These are phyloP conservation scores for Teratosphaeria viscida DNA, from an alignment of 2,329 filamentous ascomycete genomes.

Conservation along the genomic window DNA sequence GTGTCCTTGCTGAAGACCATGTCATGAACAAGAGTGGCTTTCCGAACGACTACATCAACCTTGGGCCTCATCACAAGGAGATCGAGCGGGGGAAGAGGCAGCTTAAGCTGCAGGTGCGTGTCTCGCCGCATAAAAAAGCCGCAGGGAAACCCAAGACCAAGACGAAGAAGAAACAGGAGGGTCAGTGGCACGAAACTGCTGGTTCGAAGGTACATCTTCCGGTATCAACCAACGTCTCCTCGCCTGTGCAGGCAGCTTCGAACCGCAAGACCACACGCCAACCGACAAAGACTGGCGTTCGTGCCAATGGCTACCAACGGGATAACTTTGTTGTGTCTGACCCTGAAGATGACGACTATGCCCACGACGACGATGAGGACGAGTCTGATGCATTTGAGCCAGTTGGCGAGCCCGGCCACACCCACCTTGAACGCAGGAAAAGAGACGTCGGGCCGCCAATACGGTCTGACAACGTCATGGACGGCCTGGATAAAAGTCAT, in stretches of 20 bases:
- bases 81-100: slow-evolving; percentile 35
- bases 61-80: slow-evolving; percentile 35
- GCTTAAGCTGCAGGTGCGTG: slow-evolving; percentile 45
- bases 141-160: slow-evolving; percentile 21
- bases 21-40: slow-evolving; percentile 45
- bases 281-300: slow-evolving; percentile 18
- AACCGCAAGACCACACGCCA: slow-evolving; percentile 24
- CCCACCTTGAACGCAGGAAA: slow-evolving; percentile 8
- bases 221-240: slow-evolving; percentile 57
- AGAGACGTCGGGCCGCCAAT: slow-evolving; percentile 48
- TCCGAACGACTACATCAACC: slow-evolving; percentile 59
- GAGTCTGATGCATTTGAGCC: slow-evolving; percentile 42
- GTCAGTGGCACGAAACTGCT: slow-evolving; percentile 21
- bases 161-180: slow-evolving; percentile 17
- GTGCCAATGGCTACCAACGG: slow-evolving; percentile 25
- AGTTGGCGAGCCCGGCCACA: slow-evolving; percentile 23
- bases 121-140: slow-evolving; percentile 19
- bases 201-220: slow-evolving; percentile 35
- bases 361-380: slow-evolving; percentile 27
- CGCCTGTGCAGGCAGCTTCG: slow-evolving; percentile 44
- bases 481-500: slow-evolving; percentile 49
- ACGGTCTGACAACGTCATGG: slow-evolving; percentile 44
- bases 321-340: slow-evolving; percentile 28
- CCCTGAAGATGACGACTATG: slow-evolving; percentile 21
- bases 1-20: slow-evolving; percentile 56